A percentile compares a stretch with the other conserved stretches of the same genome.
phyloP scores from a whole-genome alignment of 1,284 basidiomycete species.

The Sanghuangporus sanghuang region DNA sequence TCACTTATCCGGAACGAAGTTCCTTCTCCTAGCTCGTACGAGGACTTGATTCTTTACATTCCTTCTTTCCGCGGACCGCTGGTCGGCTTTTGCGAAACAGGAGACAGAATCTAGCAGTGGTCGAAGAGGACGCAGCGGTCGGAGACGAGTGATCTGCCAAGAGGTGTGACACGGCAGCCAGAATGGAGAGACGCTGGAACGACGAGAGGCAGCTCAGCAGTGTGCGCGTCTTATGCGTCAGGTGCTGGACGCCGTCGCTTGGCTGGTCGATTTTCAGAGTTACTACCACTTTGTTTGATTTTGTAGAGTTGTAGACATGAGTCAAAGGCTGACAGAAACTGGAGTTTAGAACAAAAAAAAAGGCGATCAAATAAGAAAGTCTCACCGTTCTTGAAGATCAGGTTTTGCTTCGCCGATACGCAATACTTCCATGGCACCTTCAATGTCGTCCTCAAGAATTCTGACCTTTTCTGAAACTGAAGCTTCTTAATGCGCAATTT shows the following conservation, averaged over 20 bases:
- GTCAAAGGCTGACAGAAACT: no score
- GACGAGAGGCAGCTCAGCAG: slow-evolving; percentile 56
- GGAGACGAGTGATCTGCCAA: slow-evolving; percentile 60
- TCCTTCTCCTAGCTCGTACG: slow-evolving; percentile 43
- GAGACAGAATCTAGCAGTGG: slow-evolving; percentile 37
- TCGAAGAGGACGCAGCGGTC: slow-evolving; percentile 57
- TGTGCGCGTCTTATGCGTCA: slow-evolving; percentile 36
- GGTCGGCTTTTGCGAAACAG: no score
- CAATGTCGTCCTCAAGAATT: slow-evolving; percentile 74
- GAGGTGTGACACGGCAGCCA: slow-evolving; percentile 63
- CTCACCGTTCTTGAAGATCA: slow-evolving; percentile 59
- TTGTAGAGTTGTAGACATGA: slow-evolving; percentile 23
- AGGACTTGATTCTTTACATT: slow-evolving; percentile 27
- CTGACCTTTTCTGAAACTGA: slow-evolving; percentile 43
- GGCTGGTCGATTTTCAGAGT: slow-evolving; percentile 23
- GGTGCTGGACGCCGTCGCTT: slow-evolving; percentile 33
- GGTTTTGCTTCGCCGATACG: slow-evolving; percentile 76
- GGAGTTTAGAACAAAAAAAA: neutral
- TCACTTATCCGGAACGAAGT: slow-evolving; percentile 65
- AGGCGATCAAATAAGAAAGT: neutral
- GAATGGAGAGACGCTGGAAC: slow-evolving; percentile 46
- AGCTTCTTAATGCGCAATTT: slow-evolving; percentile 42
- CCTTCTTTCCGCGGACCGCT: neutral
- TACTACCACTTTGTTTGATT: slow-evolving; percentile 28
- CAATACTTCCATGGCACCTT: slow-evolving; percentile 62